phyloP scores from a whole-genome alignment of 1,284 basidiomycete genomes.

The Ganoderma resinaceum region DNA sequence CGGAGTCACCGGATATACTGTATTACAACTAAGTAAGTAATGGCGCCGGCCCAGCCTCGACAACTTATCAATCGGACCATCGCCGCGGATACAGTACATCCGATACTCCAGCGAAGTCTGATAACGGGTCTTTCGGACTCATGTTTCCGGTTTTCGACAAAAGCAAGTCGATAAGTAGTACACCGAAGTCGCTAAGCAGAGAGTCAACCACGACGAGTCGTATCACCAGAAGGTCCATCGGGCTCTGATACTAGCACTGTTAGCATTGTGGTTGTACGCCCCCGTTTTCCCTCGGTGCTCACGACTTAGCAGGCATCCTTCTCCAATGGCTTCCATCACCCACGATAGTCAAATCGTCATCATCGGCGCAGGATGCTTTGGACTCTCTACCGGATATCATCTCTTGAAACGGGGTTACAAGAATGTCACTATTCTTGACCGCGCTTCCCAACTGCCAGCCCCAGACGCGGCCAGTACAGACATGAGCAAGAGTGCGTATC shows the following conservation, averaged over 20 bases:
- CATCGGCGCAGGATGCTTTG: constrained; percentile 88
- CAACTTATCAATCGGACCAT: neutral
- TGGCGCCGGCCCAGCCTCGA: neutral
- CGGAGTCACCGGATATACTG: neutral
- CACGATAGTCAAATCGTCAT: constrained; percentile 60
- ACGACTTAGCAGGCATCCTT: neutral
- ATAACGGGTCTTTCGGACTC: neutral
- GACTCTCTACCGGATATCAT: constrained; percentile 83
- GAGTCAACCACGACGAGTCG: neutral
- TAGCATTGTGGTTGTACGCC: neutral
- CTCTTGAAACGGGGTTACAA: constrained; percentile 73
- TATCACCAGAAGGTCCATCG: neutral
- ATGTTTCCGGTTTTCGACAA: too few species aligned
- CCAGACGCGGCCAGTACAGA: constrained; percentile 85
- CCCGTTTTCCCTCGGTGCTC: neutral
- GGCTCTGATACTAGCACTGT: too few species aligned
- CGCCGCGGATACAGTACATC: too few species aligned
- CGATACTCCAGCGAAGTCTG: neutral
- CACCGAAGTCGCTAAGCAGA: too few species aligned
- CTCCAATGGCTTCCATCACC: neutral
- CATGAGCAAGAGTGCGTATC: constrained; percentile 76
- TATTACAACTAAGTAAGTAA: too few species aligned
- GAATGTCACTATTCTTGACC: constrained; percentile 78
- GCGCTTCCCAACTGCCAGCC: constrained; percentile 70
- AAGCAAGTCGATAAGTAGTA: too few species aligned